A percentile compares a stretch with the other conserved stretches of the same genome.
Conservation (phyloP, 805 yeast genomes). For the Nakazawaea laoshanensis region DNA sequence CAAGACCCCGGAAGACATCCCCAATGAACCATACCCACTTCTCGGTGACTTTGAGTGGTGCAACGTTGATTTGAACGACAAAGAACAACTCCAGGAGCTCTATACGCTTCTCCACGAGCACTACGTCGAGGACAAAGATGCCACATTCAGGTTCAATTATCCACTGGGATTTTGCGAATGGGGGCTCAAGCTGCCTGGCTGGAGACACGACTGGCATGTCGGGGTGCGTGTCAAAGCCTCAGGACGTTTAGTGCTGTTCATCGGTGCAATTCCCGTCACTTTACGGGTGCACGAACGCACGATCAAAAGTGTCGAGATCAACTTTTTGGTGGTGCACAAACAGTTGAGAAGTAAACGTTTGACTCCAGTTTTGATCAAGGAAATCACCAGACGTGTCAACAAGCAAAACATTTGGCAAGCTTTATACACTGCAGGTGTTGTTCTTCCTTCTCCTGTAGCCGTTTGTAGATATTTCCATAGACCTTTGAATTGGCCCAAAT, state of each 20-base stretch:
- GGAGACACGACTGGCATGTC: slow-evolving; percentile 80
- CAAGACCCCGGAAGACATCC: slow-evolving; percentile 66
- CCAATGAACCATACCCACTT: slow-evolving; percentile 62
- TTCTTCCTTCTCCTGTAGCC: slow-evolving; percentile 87
- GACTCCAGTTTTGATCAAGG: slow-evolving; percentile 90
- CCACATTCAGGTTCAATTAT: slow-evolving; percentile 86
- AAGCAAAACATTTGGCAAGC: slow-evolving; percentile 89
- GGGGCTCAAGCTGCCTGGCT: slow-evolving; percentile 95
- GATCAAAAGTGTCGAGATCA: slow-evolving; percentile 75
- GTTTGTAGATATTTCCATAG: slow-evolving; percentile 89
- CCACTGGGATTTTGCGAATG: slow-evolving; percentile 76
- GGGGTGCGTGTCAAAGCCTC: slow-evolving; percentile 83
- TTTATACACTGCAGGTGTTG: slow-evolving; percentile 84
- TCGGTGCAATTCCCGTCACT: slow-evolving; percentile 79
- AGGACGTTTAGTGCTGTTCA: slow-evolving; percentile 81
- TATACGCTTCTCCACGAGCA: slow-evolving; percentile 76
- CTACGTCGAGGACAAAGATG: slow-evolving; percentile 92
- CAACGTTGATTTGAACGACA: slow-evolving; percentile 53
- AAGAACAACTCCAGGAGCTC: slow-evolving; percentile 62
- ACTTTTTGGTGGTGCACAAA: slow-evolving; percentile 90
- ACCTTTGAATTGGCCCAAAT: slow-evolving; percentile 85
- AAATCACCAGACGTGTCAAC: slow-evolving; percentile 89
- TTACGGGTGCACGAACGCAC: slow-evolving; percentile 48
- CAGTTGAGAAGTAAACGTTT: slow-evolving; percentile 87
- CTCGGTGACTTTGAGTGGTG: slow-evolving; percentile 85